A percentile compares a stretch with the other conserved stretches of the same genome.
Conservation (phyloP, 495 filamentous ascomycete genomes). For the Hyaloscypha hepaticicola region DNA sequence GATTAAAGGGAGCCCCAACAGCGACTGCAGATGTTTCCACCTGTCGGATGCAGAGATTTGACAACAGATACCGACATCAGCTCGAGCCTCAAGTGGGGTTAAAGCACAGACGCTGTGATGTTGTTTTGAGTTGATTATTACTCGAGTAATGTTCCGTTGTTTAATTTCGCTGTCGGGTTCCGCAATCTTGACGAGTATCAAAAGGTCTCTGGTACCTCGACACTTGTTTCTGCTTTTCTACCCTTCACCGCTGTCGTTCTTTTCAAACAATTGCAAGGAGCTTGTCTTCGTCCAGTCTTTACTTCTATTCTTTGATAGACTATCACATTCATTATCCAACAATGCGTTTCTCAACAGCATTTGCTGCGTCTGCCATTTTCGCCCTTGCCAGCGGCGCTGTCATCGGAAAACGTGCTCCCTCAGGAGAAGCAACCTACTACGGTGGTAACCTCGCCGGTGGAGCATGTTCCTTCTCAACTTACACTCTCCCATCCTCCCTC, state of each 20-base stretch:
- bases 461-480: constrained; percentile 56
- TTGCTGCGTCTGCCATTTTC: constrained; percentile 16
- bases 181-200: background rate
- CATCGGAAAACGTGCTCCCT: constrained; percentile 25
- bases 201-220: background rate
- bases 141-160: constrained; percentile 1
- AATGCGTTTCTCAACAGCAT: constrained; percentile 28
- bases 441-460: constrained; percentile 58
- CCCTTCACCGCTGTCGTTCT: background rate
- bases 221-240: constrained; percentile 5
- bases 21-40: background rate
- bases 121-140: constrained; percentile 6
- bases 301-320: constrained; percentile 20
- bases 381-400: constrained; percentile 25
- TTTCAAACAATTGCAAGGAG: constrained; percentile 13
- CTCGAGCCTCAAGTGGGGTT: background rate
- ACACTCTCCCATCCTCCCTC: constrained; percentile 53
- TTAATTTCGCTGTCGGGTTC: background rate
- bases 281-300: constrained; percentile 31
- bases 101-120: background rate
- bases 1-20: background rate
- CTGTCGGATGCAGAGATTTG: background rate
- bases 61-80: background rate
- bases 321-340: constrained; percentile 4
- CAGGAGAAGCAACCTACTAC: constrained; percentile 52